Percentiles rank a stretch among this genome's conserved stretches.
phyloP scores from a whole-genome alignment of 2,329 filamentous ascomycete species.

The Aspergillus ochraceoroseus region DNA sequence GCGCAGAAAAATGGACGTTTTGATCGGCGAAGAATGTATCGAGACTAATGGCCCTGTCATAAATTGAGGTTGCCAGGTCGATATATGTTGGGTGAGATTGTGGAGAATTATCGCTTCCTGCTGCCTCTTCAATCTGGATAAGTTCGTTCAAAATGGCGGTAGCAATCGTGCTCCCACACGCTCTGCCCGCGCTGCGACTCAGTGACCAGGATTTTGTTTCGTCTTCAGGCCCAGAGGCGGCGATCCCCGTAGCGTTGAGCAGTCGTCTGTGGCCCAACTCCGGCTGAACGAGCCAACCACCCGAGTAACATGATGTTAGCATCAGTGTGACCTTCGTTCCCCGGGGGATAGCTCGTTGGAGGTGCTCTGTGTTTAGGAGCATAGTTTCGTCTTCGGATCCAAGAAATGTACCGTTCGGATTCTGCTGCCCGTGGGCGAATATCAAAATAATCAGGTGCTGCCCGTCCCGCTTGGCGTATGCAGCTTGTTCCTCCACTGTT shows the following conservation, averaged over 20 bases:
- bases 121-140: background rate
- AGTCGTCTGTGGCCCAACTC: background rate
- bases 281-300: constrained; percentile 3
- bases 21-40: background rate
- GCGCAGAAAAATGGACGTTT: constrained; percentile 4
- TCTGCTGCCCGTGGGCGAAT: constrained; percentile 20
- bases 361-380: no score
- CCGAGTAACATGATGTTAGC: background rate
- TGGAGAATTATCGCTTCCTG: background rate
- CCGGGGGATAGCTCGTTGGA: no score
- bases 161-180: background rate
- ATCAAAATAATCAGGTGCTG: constrained; percentile 17
- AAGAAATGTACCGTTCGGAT: no score
- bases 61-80: constrained; percentile 1
- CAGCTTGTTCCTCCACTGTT: constrained; percentile 14
- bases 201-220: background rate
- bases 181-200: constrained; percentile 1
- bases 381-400: no score
- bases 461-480: constrained; percentile 6
- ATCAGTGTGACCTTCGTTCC: constrained; percentile 1
- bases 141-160: background rate
- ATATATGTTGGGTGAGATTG: constrained; percentile 2
- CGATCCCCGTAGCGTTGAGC: background rate
- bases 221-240: background rate
- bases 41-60: background rate